Evolutionary conservation across 495 filamentous ascomycete species (phyloP), one percentile per base, ranked within the genome.

Genomic region (Hapsidospora chrysogenum): DNA sequence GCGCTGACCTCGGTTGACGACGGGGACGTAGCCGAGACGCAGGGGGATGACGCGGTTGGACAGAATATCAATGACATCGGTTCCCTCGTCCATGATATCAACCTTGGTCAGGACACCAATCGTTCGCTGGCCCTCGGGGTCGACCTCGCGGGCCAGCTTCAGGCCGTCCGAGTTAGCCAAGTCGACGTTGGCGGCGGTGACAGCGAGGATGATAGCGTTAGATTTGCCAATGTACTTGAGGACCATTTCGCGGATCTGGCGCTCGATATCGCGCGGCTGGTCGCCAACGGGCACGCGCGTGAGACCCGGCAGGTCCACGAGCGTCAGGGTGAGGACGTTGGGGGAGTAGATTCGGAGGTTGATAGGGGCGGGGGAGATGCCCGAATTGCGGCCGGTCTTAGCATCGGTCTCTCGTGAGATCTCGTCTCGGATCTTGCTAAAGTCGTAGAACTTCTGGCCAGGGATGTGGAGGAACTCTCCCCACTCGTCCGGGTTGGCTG

Each of bases 31-130:
- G 43, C 92, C 92, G 39, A 99, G 58, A 38, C 92, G 78, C 44
- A 99, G 54, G 13, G 92, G 92, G 52, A 99, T 96, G 58, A 99
- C 89, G 50, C 92, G 80, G 39, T 92, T 92, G 47, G 92, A 89
- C 47, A 99, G 72, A 64, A 99, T 99, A 64, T 99, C 92, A 45
- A 99, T 89, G 13, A 99, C 92, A 52, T 99, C 92, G 23, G 92
- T 99, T 25, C 92, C 92, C 19, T 95, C 86, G 58, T 99, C 92
- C 92, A 99, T 99, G 56, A 99, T 63, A 58, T 99, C 92, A 35
- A 99, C 86, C 67, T 99, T 99, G 37, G 87, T 96, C 49, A 99
- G 70, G 44, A 99, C 92, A 65, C 92, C 92, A 41, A 99, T 99
- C 16, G 92, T 99, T 49, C 92, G 73, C 61, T 96, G 92, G 43